Conservation (phyloP, 129 eudicot genomes). For the Flaveria trinervia region DNA sequence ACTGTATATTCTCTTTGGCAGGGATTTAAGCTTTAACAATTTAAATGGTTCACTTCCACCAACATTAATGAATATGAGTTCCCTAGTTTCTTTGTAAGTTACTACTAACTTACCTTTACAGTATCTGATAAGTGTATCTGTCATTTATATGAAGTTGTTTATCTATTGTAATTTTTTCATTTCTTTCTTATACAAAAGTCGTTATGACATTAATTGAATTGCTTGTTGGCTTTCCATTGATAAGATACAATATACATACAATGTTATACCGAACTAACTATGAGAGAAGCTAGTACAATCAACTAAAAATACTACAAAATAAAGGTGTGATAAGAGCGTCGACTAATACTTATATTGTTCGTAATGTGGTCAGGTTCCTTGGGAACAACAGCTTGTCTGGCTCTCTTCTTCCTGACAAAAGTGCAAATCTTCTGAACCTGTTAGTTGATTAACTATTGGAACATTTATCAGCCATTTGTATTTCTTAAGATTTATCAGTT, state of each 20-base stretch:
- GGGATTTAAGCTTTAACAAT: slow-evolving; percentile 83
- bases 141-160: neutral
- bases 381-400: slow-evolving; percentile 75
- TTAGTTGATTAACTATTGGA: slow-evolving; percentile 35
- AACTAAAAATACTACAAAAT: too few relatives aligned
- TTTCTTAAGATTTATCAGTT: slow-evolving; percentile 1
- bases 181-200: neutral
- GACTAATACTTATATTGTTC: slow-evolving; percentile 8
- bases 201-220: neutral
- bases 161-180: neutral
- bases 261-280: too few relatives aligned
- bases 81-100: slow-evolving; percentile 63
- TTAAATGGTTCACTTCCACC: slow-evolving; percentile 62
- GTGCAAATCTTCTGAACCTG: slow-evolving; percentile 54
- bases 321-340: too few relatives aligned
- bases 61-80: slow-evolving; percentile 51
- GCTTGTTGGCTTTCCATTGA: too few relatives aligned
- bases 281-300: too few relatives aligned
- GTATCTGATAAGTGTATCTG: neutral
- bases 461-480: slow-evolving; percentile 16
- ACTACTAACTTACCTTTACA: slow-evolving; percentile 5
- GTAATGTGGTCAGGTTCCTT: slow-evolving; percentile 58
- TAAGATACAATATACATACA: too few relatives aligned
- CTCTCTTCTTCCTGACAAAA: slow-evolving; percentile 56
- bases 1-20: slow-evolving; percentile 30